Conservation (phyloP, 1,284 basidiomycete genomes). For the Schizophyllum commune region DNA sequence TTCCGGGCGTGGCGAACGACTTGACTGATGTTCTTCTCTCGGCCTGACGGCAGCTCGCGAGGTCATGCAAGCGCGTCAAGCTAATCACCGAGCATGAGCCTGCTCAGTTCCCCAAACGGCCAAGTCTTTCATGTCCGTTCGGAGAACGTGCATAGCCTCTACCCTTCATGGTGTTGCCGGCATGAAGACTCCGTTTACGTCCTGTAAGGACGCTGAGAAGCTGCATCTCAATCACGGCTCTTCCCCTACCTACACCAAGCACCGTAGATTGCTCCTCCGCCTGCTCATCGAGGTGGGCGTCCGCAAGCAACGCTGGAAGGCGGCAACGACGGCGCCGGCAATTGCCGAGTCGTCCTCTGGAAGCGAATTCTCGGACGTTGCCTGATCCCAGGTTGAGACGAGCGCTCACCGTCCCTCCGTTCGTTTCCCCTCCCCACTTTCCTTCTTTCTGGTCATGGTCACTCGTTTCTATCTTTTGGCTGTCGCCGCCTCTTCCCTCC, state of each 20-base stretch:
- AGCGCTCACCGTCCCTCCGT: background rate
- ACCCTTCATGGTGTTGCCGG: background rate
- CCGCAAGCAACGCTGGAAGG: background rate
- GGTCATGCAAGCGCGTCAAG: too few species aligned
- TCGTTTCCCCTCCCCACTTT: background rate
- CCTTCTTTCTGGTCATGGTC: slow-evolving; percentile 15
- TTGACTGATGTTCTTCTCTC: too few species aligned
- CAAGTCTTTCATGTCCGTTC: background rate
- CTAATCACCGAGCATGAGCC: too few species aligned
- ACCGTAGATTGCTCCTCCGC: background rate
- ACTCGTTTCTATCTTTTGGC: slow-evolving; percentile 18
- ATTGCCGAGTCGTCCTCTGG: background rate
- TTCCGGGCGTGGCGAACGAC: too few species aligned
- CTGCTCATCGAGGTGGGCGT: too few species aligned
- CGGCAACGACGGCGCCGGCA: background rate
- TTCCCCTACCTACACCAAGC: background rate
- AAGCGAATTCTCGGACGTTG: background rate
- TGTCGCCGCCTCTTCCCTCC: slow-evolving; percentile 26
- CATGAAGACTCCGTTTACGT: background rate
- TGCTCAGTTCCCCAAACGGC: background rate
- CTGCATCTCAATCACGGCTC: too few species aligned
- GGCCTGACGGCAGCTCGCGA: too few species aligned
- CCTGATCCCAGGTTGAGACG: background rate
- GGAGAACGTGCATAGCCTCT: background rate
- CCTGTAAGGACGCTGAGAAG: background rate